Conservation (phyloP, 2,329 filamentous ascomycete genomes). For the Pseudocercospora eumusae region DNA sequence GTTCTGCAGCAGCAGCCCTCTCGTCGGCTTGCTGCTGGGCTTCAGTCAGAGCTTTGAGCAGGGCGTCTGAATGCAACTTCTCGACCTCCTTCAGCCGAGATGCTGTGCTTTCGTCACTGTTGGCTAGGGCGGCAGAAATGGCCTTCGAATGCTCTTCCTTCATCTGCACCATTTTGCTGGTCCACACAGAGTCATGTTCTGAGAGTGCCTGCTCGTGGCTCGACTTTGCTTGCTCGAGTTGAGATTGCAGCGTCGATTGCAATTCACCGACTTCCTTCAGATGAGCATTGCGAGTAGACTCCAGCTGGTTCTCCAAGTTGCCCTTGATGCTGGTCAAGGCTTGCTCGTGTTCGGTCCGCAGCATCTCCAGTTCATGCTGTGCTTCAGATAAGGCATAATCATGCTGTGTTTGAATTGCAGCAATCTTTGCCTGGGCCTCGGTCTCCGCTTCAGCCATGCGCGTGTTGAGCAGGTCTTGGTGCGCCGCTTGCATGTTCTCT, state of each 20-base stretch:
- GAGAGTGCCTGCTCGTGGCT: slow-evolving; percentile 25
- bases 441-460: slow-evolving; percentile 24
- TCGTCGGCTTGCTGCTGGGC: slow-evolving; percentile 25
- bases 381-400: slow-evolving; percentile 17
- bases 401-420: slow-evolving; percentile 19
- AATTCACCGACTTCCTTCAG: slow-evolving; percentile 15
- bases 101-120: slow-evolving; percentile 22
- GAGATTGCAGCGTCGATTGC: slow-evolving; percentile 14
- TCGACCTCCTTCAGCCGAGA: slow-evolving; percentile 20
- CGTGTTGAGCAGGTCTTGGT: slow-evolving; percentile 13
- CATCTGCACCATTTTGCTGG: slow-evolving; percentile 24
- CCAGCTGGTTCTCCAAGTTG: slow-evolving; percentile 14
- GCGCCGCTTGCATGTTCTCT: slow-evolving; percentile 13
- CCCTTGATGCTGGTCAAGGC: slow-evolving; percentile 18
- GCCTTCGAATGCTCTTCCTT: slow-evolving; percentile 27
- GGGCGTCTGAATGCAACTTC: slow-evolving; percentile 19
- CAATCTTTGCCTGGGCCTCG: slow-evolving; percentile 12
- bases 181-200: slow-evolving; percentile 30
- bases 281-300: slow-evolving; percentile 10
- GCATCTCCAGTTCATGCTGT: slow-evolving; percentile 20
- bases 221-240: slow-evolving; percentile 21
- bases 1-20: slow-evolving; percentile 18
- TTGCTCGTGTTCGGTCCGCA: slow-evolving; percentile 23
- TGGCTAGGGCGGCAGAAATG: slow-evolving; percentile 20
- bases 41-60: slow-evolving; percentile 19